A percentile compares a stretch with the other conserved stretches of the same genome.
These are phyloP conservation scores for Hanseniaspora sp. DNA, from an alignment of 1,139 yeast species.

Conservation along the genomic window DNA sequence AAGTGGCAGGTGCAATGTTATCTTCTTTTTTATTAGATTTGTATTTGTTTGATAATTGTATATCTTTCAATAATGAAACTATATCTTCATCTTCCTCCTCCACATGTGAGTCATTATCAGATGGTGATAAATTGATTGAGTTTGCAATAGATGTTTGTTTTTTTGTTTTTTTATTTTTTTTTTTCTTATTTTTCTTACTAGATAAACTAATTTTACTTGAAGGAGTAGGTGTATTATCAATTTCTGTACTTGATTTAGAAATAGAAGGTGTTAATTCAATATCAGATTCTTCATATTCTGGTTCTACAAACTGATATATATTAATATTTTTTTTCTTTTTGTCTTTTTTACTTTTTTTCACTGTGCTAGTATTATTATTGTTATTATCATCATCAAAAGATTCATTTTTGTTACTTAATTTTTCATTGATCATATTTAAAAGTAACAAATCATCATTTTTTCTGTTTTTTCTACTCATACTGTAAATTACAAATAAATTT, in stretches of 20 bases:
- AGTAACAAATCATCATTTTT: conserved; percentile 32
- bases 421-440: conserved; percentile 14
- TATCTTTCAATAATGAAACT: conserved; percentile 28
- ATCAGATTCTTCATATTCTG: conserved; percentile 31
- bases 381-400: conserved; percentile 17
- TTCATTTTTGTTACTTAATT: conserved; percentile 13
- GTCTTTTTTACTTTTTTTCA: conserved; percentile 20
- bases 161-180: conserved; percentile 18
- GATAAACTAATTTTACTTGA: neutral
- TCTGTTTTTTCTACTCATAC: conserved; percentile 60
- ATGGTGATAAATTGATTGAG: no score
- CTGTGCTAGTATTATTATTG: conserved; percentile 19
- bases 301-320: conserved; percentile 45
- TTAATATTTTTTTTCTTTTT: conserved; percentile 31
- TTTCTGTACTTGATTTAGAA: neutral
- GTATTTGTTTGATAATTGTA: conserved; percentile 23
- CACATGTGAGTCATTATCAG: no score
- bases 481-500: neutral
- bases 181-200: conserved; percentile 18
- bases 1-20: conserved; percentile 30
- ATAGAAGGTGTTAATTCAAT: conserved; percentile 27
- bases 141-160: conserved; percentile 26
- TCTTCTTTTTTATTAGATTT: conserved; percentile 29
- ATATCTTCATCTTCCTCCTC: conserved; percentile 26
- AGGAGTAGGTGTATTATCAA: conserved; percentile 7